Conservation (phyloP, 768 basidiomycete species). For the Rhizopogon sp. region DNA sequence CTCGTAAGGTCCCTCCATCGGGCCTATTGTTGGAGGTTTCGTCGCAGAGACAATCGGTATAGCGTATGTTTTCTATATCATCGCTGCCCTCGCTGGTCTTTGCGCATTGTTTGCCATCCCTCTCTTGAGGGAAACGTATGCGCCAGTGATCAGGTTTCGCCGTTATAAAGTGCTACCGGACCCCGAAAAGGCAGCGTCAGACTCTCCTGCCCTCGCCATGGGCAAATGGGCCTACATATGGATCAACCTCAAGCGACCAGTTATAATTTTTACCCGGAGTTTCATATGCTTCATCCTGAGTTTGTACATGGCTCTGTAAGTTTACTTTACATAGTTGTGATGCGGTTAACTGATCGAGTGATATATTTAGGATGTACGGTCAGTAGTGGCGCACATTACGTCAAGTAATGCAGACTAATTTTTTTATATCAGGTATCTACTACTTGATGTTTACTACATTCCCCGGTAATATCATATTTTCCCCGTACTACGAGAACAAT, state of each 20-base stretch:
- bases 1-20: conserved; percentile 41
- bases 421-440: conserved; percentile 41
- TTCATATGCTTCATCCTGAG: conserved; percentile 69
- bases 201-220: conserved; percentile 26
- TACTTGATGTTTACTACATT: conserved; percentile 74
- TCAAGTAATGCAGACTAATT: too few species aligned
- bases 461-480: conserved; percentile 27
- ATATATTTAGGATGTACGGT: conserved; percentile 48
- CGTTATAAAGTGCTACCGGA: conserved; percentile 35
- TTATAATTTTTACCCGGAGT: conserved; percentile 52
- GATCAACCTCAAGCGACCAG: conserved; percentile 57
- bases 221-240: conserved; percentile 41
- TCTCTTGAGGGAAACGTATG: conserved; percentile 69
- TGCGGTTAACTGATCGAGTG: neutral
- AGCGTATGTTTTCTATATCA: conserved; percentile 56
- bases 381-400: conserved; percentile 13
- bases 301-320: conserved; percentile 71
- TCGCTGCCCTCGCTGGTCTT: conserved; percentile 39
- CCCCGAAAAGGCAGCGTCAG: conserved; percentile 36
- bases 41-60: conserved; percentile 55
- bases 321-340: conserved; percentile 7
- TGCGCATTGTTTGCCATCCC: conserved; percentile 49
- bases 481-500: neutral
- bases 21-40: conserved; percentile 64
- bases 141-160: conserved; percentile 56